Base-by-base conservation (phyloP, 176 grass and related monocot genomes). In the Leersia perrieri region DNA sequence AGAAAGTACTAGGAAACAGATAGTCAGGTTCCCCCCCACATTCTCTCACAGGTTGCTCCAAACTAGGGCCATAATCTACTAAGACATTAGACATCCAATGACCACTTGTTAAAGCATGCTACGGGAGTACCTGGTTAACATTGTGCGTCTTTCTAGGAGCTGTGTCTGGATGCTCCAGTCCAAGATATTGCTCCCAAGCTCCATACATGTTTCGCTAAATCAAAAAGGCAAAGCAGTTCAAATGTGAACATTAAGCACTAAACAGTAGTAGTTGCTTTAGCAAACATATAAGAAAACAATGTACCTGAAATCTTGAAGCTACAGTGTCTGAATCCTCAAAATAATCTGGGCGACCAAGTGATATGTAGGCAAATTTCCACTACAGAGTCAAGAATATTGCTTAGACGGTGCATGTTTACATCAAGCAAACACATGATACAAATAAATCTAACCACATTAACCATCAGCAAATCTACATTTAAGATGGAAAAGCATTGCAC, bases 171-270 rank as follows among this genome's bases (percentile, higher is more conserved):
- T 99, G 96, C 70, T 99, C 96, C 64, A 99, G 70, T 71, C 96
- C 96, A 79, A 99, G 87, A 81, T 99, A 99, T 73, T 99, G 96
- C 88, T 99, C 96, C 96, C 96, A 99, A 57, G 96, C 92, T 82
- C 96, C 96, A 91, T 99, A 99, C 81, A 99, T 86, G 78, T 93
- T 93, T 66, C 96, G 90, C 96, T 99, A 64, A 73, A 91, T 38
- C 76, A 74, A 71, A 61, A 81, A 49, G 31, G 35, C n/a, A 40
- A 80, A 58, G 20, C 18, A 42, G 2, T 28, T 44, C 10, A 30
- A 2, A 83, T 30, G 63, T 36, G 33, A 60, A 70, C 9, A 71
- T 69, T 41, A 62, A 75, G 57, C 1, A 9, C 60, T 49, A 92
- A 77, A 34, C 5, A 70, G 78, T 8, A 70, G 78, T 8, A 53